Conservation (phyloP, 495 filamentous ascomycete genomes). For the Melanomma pulvis-pyrius region DNA sequence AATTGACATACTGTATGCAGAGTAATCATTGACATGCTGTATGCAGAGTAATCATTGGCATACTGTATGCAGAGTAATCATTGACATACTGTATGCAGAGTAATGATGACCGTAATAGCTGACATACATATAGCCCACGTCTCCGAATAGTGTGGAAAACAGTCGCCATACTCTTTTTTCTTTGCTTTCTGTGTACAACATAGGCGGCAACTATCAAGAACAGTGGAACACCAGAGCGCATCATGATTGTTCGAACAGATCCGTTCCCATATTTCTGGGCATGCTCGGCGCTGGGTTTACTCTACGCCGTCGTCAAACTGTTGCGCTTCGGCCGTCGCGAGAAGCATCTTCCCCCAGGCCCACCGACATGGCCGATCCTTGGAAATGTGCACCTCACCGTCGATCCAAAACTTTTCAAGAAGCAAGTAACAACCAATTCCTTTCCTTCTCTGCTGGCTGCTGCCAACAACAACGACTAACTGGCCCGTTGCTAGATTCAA, state of each 20-base stretch:
- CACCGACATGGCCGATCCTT: slow-evolving; percentile 20
- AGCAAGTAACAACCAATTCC: background rate
- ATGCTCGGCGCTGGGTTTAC: slow-evolving; percentile 4
- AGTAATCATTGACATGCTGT: no score
- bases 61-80: no score
- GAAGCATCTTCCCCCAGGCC: slow-evolving; percentile 24
- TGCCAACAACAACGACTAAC: background rate
- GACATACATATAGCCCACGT: no score
- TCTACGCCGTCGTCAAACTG: slow-evolving; percentile 20
- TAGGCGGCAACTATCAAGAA: no score
- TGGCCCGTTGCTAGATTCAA: slow-evolving; percentile 16
- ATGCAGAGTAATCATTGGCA: no score
- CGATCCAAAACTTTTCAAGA: slow-evolving; percentile 11
- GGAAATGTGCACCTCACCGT: slow-evolving; percentile 22
- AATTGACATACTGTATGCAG: no score
- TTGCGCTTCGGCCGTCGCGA: slow-evolving; percentile 22
- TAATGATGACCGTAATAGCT: no score
- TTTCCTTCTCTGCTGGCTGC: no score
- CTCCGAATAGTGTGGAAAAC: no score
- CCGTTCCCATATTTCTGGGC: slow-evolving; percentile 11
- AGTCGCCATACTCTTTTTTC: no score
- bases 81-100: no score
- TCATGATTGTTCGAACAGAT: background rate
- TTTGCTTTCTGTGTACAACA: no score
- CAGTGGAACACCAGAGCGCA: background rate